Evolutionary conservation across 495 filamentous ascomycete genomes (phyloP).

Genomic region (Aspergillus biplanus): DNA sequence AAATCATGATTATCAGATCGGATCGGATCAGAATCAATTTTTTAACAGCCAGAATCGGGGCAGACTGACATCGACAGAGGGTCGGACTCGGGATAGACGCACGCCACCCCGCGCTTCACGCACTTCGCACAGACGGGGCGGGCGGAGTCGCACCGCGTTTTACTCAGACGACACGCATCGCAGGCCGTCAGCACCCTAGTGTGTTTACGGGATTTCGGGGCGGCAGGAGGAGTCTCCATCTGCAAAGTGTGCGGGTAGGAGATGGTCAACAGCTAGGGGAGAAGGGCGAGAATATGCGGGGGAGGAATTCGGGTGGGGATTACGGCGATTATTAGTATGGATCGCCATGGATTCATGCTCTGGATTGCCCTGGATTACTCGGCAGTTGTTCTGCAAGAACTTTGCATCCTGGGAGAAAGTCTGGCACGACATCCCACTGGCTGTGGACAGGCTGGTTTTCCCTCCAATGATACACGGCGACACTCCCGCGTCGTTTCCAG

Average conservation of each 20-base stretch:
- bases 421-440: background rate
- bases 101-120: constrained; percentile 33
- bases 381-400: background rate
- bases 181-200: constrained; percentile 36
- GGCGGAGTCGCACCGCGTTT: constrained; percentile 36
- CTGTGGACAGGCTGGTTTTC: constrained; percentile 7
- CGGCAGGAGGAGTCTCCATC: constrained; percentile 20
- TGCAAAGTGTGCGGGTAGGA: background rate
- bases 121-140: constrained; percentile 36
- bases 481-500: background rate
- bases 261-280: background rate
- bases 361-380: background rate
- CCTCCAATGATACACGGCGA: constrained; percentile 23
- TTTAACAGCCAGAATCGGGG: background rate
- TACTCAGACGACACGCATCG: constrained; percentile 36
- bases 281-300: background rate
- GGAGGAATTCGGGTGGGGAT: background rate
- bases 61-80: constrained; percentile 33
- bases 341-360: background rate
- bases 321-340: constrained; percentile 4
- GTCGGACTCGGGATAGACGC: constrained; percentile 36
- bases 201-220: constrained; percentile 31
- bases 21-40: constrained; percentile 7
- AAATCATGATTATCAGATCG: constrained; percentile 5
- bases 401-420: background rate